These are phyloP conservation scores for Andrographis paniculata DNA, from an alignment of 305 asterid species.

Conservation along the genomic window DNA sequence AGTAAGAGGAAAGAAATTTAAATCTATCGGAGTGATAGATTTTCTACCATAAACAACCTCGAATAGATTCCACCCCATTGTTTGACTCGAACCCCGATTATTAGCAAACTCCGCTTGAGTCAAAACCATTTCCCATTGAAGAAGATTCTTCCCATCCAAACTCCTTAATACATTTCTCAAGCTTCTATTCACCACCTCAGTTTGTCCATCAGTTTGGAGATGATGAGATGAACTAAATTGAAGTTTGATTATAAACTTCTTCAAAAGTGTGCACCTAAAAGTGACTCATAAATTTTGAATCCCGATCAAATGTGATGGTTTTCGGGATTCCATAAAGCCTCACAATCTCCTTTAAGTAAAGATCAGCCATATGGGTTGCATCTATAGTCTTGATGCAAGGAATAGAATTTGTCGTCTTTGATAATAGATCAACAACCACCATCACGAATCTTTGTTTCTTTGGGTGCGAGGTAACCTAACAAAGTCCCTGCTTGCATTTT, in stretches of 20 bases:
- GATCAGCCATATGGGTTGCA: too few species aligned
- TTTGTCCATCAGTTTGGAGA: too few species aligned
- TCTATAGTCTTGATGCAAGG: neutral
- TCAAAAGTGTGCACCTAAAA: conserved; percentile 1
- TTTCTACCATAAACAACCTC: neutral
- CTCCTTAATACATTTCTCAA: neutral
- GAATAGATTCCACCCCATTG: neutral
- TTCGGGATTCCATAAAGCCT: conserved; percentile 7
- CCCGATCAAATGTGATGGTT: neutral
- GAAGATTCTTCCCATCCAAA: neutral
- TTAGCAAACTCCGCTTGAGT: too few species aligned
- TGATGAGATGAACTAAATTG: conserved; percentile 5
- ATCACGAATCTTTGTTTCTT: conserved; percentile 5
- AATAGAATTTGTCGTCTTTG: conserved; percentile 14
- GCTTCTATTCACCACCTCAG: neutral
- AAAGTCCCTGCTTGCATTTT: conserved; percentile 17
- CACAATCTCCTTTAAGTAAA: conserved; percentile 8
- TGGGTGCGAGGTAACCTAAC: too few species aligned
- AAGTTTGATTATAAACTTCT: conserved; percentile 3
- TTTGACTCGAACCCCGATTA: neutral
- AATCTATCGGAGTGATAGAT: neutral
- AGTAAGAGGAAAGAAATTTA: neutral
- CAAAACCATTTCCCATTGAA: conserved; percentile 1
- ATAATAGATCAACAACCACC: conserved; percentile 15
- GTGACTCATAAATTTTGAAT: conserved; percentile 2